Percentiles rank a stretch among this genome's conserved stretches.
Evolutionary conservation across 257 asterid species (phyloP).

Genomic region (Thymus mandschuricus): DNA sequence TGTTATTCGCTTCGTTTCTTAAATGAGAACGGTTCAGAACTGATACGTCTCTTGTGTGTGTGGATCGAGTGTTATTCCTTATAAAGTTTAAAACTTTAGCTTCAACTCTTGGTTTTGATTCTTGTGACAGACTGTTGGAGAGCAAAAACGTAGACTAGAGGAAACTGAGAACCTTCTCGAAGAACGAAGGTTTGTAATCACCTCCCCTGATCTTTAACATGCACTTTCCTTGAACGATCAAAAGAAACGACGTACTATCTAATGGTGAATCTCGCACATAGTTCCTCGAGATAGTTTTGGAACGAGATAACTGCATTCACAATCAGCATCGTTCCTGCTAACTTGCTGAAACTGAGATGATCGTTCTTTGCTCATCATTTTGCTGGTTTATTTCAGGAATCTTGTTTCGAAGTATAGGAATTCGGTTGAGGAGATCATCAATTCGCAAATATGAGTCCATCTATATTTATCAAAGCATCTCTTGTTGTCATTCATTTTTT

Average conservation of each 20-base stretch:
- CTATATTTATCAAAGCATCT: not conserved
- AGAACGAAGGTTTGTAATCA: constrained; percentile 61
- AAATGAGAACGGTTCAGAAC: constrained; percentile 8
- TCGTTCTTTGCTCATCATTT: not conserved
- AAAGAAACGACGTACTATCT: not conserved
- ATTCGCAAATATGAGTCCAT: constrained; percentile 51
- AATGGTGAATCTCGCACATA: not conserved
- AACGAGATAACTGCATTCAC: not conserved
- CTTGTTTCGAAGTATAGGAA: constrained; percentile 62
- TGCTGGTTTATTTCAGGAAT: constrained; percentile 59
- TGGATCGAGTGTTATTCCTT: not conserved
- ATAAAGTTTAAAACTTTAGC: constrained; percentile 1
- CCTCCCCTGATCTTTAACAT: not conserved
- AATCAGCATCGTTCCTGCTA: not conserved
- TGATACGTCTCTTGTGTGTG: not conserved
- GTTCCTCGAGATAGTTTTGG: not conserved
- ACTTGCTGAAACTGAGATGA: not conserved
- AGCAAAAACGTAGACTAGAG: constrained; percentile 68
- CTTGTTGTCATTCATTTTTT: constrained; percentile 7
- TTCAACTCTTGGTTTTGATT: constrained; percentile 4
- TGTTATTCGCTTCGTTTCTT: constrained; percentile 14
- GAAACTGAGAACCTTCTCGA: constrained; percentile 58
- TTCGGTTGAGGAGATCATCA: constrained; percentile 72
- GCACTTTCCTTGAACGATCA: not conserved
- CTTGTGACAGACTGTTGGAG: constrained; percentile 72